A percentile compares a stretch with the other conserved stretches of the same genome.
phyloP scores from a whole-genome alignment of 2,329 filamentous ascomycete genomes.

The Cladosporium velox region DNA sequence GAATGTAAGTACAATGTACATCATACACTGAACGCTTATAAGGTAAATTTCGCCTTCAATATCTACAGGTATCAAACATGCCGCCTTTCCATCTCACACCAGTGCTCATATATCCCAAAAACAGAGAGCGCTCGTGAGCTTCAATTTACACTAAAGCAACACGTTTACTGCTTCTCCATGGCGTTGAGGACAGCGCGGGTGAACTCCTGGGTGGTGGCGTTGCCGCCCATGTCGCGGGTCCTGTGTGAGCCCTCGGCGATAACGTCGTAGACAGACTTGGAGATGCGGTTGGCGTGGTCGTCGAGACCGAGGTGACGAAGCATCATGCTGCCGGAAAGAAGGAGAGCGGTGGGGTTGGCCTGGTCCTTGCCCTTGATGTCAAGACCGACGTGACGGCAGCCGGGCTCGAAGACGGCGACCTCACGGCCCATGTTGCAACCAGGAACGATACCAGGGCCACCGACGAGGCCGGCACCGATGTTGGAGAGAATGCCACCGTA shows the following conservation, averaged over 20 bases:
- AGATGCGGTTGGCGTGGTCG: slow-evolving; percentile 97
- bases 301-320: slow-evolving; percentile 95
- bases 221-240: slow-evolving; percentile 95
- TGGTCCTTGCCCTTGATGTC: slow-evolving; percentile 99
- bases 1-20: background rate
- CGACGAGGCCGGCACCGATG: slow-evolving; percentile 95
- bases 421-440: slow-evolving; percentile 99
- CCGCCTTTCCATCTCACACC: slow-evolving; percentile 3
- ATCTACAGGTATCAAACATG: slow-evolving; percentile 21
- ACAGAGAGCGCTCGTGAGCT: slow-evolving; percentile 15
- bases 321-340: slow-evolving; percentile 95
- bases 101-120: slow-evolving; percentile 6
- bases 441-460: slow-evolving; percentile 93
- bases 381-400: slow-evolving; percentile 97
- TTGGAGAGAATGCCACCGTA: slow-evolving; percentile 99
- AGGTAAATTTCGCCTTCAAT: slow-evolving; percentile 11
- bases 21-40: slow-evolving; percentile 10
- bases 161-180: slow-evolving; percentile 65
- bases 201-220: slow-evolving; percentile 88
- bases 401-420: slow-evolving; percentile 96
- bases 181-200: slow-evolving; percentile 90
- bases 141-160: slow-evolving; percentile 1
- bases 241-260: slow-evolving; percentile 86
- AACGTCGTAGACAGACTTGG: slow-evolving; percentile 77
- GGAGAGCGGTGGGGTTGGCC: slow-evolving; percentile 94